A percentile compares a stretch with the other conserved stretches of the same genome.
Conservation (phyloP, 345 rosid genomes). For the Excoecaria cochinchinensis region DNA sequence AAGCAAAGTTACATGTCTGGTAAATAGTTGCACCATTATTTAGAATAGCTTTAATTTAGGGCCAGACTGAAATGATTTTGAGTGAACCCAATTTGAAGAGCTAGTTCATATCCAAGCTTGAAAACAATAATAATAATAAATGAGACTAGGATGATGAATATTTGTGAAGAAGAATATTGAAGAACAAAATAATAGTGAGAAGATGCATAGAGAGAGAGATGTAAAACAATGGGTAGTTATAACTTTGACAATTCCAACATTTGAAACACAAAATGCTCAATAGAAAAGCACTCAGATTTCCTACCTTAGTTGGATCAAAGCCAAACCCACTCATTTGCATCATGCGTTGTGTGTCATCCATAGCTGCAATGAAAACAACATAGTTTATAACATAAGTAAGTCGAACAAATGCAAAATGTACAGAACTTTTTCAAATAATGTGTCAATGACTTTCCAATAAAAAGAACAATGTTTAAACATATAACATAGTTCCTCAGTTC, state of each 20-base stretch:
- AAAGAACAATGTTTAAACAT: not conserved
- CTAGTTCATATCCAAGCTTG: not conserved
- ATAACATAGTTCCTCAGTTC: slow-evolving; percentile 5
- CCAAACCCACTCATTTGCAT: slow-evolving; percentile 99
- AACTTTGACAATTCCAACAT: not conserved
- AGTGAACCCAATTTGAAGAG: not conserved
- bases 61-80: not conserved
- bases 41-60: not conserved
- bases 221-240: not conserved
- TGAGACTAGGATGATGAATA: not conserved
- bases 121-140: not conserved
- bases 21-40: not conserved
- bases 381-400: not conserved
- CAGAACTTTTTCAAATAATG: not conserved
- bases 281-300: slow-evolving; percentile 12
- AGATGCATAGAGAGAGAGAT: not conserved
- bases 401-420: not conserved
- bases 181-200: not conserved
- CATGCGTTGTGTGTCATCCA: slow-evolving; percentile 87
- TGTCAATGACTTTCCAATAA: slow-evolving; percentile 1
- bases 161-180: not conserved
- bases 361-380: slow-evolving; percentile 50
- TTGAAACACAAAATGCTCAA: slow-evolving; percentile 11
- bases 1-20: not conserved
- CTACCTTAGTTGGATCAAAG: slow-evolving; percentile 81